Evolutionary conservation across 148 eudicot species (phyloP).

Genomic region (Arctostaphylos glauca): DNA sequence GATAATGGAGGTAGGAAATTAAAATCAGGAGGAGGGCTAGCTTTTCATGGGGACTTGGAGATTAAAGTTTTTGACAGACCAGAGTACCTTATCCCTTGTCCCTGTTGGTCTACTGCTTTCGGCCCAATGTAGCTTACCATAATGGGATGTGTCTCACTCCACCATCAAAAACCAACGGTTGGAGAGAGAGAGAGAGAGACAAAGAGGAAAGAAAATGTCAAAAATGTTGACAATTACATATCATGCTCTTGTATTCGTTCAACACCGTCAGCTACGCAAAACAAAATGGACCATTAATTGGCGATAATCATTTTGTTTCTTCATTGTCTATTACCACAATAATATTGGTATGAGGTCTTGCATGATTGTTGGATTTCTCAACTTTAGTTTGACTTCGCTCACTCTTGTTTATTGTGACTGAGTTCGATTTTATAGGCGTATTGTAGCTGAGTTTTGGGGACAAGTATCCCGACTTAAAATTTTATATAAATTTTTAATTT

Average conservation of each 20-base stretch:
- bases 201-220: background rate
- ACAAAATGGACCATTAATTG: slow-evolving; percentile 9
- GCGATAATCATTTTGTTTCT: too few relatives aligned
- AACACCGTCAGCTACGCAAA: background rate
- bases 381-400: too few relatives aligned
- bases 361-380: too few relatives aligned
- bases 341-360: background rate
- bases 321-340: background rate
- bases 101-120: background rate
- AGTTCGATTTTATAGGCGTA: too few relatives aligned
- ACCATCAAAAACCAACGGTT: slow-evolving; percentile 10
- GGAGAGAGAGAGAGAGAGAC: background rate
- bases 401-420: too few relatives aligned
- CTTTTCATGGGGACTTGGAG: slow-evolving; percentile 21
- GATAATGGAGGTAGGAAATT: background rate
- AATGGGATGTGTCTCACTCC: slow-evolving; percentile 15
- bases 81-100: slow-evolving; percentile 19
- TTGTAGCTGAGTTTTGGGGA: too few relatives aligned
- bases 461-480: too few relatives aligned
- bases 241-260: too few relatives aligned
- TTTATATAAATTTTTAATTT: too few relatives aligned
- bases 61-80: slow-evolving; percentile 5
- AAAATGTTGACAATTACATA: background rate
- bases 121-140: background rate
- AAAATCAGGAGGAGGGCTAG: background rate